Conservation (phyloP, 129 eudicot species). For the Scalesia atractyloides region DNA sequence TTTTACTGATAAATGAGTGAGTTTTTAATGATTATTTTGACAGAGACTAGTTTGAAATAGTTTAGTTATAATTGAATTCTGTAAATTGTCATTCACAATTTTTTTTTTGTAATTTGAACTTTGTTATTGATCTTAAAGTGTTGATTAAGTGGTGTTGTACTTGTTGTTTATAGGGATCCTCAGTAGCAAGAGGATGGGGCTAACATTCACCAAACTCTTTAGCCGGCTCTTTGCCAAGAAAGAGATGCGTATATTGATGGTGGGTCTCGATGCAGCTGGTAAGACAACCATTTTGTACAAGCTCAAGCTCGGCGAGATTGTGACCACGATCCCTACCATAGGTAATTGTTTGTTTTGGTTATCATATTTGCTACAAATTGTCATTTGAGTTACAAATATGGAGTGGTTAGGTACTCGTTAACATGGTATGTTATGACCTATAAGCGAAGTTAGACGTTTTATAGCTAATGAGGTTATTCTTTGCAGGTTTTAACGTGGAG, state of each 20-base stretch:
- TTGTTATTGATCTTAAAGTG: slow-evolving; percentile 16
- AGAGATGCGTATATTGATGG: slow-evolving; percentile 98
- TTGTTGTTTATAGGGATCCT: slow-evolving; percentile 43
- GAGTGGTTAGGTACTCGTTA: background rate
- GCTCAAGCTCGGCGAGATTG: slow-evolving; percentile 99
- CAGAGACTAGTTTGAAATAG: background rate
- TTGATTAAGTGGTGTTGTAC: background rate
- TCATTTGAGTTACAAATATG: background rate
- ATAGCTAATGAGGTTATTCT: background rate
- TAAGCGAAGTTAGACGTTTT: background rate
- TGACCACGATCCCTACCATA: slow-evolving; percentile 94
- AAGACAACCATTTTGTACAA: slow-evolving; percentile 97
- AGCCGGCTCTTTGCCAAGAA: slow-evolving; percentile 99
- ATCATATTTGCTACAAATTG: background rate
- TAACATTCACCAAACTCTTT: slow-evolving; percentile 89
- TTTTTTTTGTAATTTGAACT: background rate
- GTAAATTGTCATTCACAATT: background rate
- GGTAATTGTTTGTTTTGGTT: slow-evolving; percentile 50
- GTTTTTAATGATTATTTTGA: background rate
- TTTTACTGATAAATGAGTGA: background rate
- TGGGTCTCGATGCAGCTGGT: slow-evolving; percentile 99
- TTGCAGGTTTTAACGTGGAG: slow-evolving; percentile 94
- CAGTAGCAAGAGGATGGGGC: slow-evolving; percentile 67
- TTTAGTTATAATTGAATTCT: background rate
- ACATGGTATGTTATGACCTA: background rate